Conservation (phyloP, 1,139 yeast genomes). For the Yamadazyma kanchanaburiensis region DNA sequence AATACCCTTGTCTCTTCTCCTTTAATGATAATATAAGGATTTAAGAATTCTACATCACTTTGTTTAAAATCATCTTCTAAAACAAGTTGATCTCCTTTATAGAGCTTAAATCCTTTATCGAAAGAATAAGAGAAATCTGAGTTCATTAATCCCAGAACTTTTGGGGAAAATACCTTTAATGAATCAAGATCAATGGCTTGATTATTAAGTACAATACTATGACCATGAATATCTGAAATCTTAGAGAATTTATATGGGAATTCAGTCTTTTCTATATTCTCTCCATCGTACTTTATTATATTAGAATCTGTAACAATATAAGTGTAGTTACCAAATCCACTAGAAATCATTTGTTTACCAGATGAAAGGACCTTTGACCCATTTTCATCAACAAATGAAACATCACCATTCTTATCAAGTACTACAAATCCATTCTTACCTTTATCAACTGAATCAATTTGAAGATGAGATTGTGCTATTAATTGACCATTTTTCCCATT, state of each 20-base stretch:
- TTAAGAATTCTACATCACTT: conserved; percentile 1
- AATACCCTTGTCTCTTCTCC: conserved; percentile 16
- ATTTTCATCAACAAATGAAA: conserved; percentile 2
- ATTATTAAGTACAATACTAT: conserved; percentile 5
- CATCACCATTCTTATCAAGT: conserved; percentile 1
- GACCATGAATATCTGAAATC: conserved; percentile 1
- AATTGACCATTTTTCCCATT: conserved; percentile 7
- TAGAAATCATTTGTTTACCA: conserved; percentile 6
- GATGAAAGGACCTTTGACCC: background rate
- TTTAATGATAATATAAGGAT: conserved; percentile 7
- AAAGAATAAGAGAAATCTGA: conserved; percentile 8
- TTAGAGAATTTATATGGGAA: conserved; percentile 5
- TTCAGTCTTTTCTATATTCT: too few species aligned
- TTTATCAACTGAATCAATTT: conserved; percentile 3
- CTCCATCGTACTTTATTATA: too few species aligned
- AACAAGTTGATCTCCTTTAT: conserved; percentile 4
- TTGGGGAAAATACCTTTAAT: conserved; percentile 1
- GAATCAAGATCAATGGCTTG: conserved; percentile 6
- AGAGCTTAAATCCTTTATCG: conserved; percentile 6
- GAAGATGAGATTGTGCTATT: conserved; percentile 1
- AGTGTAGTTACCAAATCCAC: conserved; percentile 8
- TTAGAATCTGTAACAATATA: conserved; percentile 14
- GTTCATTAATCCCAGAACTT: conserved; percentile 4
- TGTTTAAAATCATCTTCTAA: conserved; percentile 6
- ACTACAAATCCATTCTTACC: conserved; percentile 8